Percentiles rank a stretch among this genome's conserved stretches.
Evolutionary conservation across 176 grass and related monocot genomes (phyloP).

Genomic region (Aegilops sharonensis): DNA sequence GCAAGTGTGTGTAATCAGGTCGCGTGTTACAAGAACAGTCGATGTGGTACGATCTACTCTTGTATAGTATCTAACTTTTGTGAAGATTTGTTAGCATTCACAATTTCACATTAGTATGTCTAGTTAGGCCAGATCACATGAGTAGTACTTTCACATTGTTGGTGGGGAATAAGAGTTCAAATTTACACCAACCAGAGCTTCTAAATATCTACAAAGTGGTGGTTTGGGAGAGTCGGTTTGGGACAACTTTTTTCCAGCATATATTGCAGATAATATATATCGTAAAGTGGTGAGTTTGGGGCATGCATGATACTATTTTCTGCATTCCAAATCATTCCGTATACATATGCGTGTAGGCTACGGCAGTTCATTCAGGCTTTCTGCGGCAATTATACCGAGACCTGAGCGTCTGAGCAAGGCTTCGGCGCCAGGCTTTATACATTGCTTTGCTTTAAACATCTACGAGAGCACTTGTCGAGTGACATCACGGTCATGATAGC

Average conservation of each 20-base stretch:
- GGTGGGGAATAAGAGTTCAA: too few species aligned
- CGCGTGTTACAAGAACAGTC: conserved; percentile 2
- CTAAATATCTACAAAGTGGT: background rate
- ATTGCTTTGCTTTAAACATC: conserved; percentile 32
- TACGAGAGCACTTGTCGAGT: background rate
- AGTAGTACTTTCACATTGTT: too few species aligned
- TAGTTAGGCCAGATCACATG: background rate
- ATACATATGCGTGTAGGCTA: conserved; percentile 34
- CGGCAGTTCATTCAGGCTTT: conserved; percentile 46
- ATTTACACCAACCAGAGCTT: too few species aligned
- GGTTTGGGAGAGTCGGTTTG: background rate
- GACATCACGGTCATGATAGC: conserved; percentile 45
- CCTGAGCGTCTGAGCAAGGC: conserved; percentile 21
- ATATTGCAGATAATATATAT: background rate
- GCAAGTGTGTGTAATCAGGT: background rate
- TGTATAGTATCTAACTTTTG: background rate
- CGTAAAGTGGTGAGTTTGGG: background rate
- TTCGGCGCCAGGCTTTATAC: conserved; percentile 50
- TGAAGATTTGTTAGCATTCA: background rate
- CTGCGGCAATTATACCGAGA: conserved; percentile 33
- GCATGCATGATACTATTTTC: background rate
- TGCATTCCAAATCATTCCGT: background rate
- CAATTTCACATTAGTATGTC: conserved; percentile 17
- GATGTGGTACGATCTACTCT: background rate
- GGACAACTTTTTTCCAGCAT: too few species aligned